Percentiles rank a stretch among this genome's conserved stretches.
phyloP scores from a whole-genome alignment of 106 monocot genomes.

The Apostasia ramifera region DNA sequence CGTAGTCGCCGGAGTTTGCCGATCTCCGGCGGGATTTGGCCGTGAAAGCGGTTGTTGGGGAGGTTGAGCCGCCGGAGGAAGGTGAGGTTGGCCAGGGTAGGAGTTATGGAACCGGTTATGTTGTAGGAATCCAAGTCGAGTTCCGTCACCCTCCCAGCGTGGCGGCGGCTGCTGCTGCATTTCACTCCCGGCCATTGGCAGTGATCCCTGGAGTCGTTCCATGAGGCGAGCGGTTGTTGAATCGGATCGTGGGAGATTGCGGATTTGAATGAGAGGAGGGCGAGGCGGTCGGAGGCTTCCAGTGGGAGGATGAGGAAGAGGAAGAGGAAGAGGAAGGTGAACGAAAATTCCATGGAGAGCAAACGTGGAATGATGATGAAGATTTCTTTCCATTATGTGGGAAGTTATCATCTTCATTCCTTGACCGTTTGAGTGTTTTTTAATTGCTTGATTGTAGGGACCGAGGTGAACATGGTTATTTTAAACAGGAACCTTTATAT shows the following conservation, averaged over 20 bases:
- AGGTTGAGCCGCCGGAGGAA: conserved; percentile 14
- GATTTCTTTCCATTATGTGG: too few species aligned
- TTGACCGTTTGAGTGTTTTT: too few species aligned
- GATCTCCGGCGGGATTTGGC: conserved; percentile 14
- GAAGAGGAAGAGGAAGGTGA: not conserved
- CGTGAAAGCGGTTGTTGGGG: conserved; percentile 6
- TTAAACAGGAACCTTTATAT: too few species aligned
- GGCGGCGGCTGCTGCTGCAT: conserved; percentile 2
- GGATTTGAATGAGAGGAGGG: conserved; percentile 27
- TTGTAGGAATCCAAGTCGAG: not conserved
- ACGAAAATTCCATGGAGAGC: too few species aligned
- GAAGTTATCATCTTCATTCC: too few species aligned
- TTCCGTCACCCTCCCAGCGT: conserved; percentile 4
- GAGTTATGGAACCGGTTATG: conserved; percentile 4
- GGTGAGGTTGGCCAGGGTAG: conserved; percentile 18
- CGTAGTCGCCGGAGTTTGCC: conserved; percentile 8
- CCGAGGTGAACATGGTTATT: too few species aligned
- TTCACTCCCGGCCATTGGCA: conserved; percentile 28
- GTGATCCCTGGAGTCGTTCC: conserved; percentile 14
- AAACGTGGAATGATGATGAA: too few species aligned
- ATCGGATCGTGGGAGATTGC: not conserved
- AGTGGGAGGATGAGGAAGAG: not conserved
- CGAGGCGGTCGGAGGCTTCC: not conserved
- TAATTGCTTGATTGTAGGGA: too few species aligned
- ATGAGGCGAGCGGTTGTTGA: conserved; percentile 8